phyloP scores from a whole-genome alignment of 2,329 filamentous ascomycete genomes.

The Cladosporium sp. region DNA sequence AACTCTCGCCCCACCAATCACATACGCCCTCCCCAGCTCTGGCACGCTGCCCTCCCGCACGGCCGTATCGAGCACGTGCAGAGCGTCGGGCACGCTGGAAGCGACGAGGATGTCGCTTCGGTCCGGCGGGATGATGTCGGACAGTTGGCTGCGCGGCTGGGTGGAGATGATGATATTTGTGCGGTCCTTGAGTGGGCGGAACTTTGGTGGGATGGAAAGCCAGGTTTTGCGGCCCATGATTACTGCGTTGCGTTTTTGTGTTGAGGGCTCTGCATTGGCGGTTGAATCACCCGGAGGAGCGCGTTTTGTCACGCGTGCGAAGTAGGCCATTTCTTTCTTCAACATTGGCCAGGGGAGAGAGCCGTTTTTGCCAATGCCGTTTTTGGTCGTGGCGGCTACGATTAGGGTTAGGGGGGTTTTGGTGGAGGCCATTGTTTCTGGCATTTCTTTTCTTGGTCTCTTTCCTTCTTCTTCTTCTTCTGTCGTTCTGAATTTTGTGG shows the following conservation, averaged over 20 bases:
- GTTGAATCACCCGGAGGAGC: no score
- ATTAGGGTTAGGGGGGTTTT: conserved; percentile 66
- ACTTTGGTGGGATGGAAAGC: conserved; percentile 75
- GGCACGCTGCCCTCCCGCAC: conserved; percentile 19
- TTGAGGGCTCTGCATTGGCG: no score
- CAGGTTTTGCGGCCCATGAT: conserved; percentile 98
- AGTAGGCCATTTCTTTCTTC: conserved; percentile 90
- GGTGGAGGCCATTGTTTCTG: not conserved
- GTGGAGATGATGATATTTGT: conserved; percentile 78
- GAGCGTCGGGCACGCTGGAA: conserved; percentile 25
- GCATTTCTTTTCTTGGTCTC: not conserved
- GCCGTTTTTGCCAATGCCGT: conserved; percentile 81
- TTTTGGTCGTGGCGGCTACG: conserved; percentile 78
- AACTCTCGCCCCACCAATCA: conserved; percentile 87
- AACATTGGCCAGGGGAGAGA: conserved; percentile 84
- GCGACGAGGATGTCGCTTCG: conserved; percentile 52
- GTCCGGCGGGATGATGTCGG: conserved; percentile 15
- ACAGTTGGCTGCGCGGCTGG: conserved; percentile 19
- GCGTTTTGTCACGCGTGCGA: conserved; percentile 61
- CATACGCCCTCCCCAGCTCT: conserved; percentile 60
- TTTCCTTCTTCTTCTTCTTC: not conserved
- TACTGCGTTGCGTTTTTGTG: conserved; percentile 54
- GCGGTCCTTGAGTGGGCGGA: conserved; percentile 73
- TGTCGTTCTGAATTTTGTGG: no score
- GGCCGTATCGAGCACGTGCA: conserved; percentile 30